phyloP scores from a whole-genome alignment of 2,329 filamentous ascomycete species.

The Curvularia verruculosa region DNA sequence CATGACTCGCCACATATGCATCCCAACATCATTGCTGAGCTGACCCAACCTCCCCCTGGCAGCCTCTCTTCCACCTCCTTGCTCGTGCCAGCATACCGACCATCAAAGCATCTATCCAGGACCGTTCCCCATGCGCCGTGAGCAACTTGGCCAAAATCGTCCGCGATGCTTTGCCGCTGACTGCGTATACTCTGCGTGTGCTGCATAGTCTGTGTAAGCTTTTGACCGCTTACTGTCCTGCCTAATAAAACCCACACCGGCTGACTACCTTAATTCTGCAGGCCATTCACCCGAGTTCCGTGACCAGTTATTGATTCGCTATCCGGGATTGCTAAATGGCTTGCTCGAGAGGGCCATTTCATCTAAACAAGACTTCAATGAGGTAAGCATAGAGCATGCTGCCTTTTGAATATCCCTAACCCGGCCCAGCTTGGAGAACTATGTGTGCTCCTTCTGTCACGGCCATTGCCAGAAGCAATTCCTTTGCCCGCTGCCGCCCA shows the following conservation, averaged over 20 bases:
- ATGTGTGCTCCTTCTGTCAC: constrained; percentile 43
- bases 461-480: constrained; percentile 37
- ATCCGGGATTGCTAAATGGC: constrained; percentile 41
- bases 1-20: constrained; percentile 33
- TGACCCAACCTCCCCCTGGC: constrained; percentile 34
- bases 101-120: constrained; percentile 54
- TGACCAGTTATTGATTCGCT: constrained; percentile 36
- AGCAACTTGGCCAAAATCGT: constrained; percentile 50
- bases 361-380: constrained; percentile 37
- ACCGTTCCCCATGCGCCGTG: constrained; percentile 58
- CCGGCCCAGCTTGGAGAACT: constrained; percentile 32
- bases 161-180: constrained; percentile 58
- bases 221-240: constrained; percentile 4
- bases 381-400: constrained; percentile 28
- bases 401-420: constrained; percentile 4
- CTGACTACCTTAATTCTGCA: constrained; percentile 34
- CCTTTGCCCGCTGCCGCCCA: constrained; percentile 44
- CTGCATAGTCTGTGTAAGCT: constrained; percentile 56
- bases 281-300: constrained; percentile 42
- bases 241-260: neutral
- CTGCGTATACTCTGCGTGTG: constrained; percentile 58
- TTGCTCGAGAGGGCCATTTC: constrained; percentile 43
- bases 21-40: constrained; percentile 15
- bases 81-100: constrained; percentile 38
- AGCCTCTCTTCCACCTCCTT: constrained; percentile 49